Percentiles rank a stretch among this genome's conserved stretches.
Conservation (phyloP, 225 moss, liverwort and hornwort species). For the Pseudisothecium myosuroides region DNA sequence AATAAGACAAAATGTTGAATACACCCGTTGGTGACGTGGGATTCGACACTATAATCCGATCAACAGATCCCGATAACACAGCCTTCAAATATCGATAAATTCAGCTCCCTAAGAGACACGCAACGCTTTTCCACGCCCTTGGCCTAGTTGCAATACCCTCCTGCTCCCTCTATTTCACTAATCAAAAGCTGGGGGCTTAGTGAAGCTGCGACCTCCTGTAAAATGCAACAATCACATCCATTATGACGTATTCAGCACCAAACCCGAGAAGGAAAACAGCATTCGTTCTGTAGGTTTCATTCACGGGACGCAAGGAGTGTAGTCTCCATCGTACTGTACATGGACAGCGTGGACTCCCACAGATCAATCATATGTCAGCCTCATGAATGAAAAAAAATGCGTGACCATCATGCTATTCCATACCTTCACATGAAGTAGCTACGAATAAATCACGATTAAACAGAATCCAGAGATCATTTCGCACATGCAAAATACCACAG, state of each 20-base stretch:
- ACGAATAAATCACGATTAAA: neutral
- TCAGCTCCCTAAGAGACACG: neutral
- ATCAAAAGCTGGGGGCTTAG: neutral
- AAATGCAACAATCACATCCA: neutral
- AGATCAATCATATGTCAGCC: neutral
- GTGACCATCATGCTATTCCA: neutral
- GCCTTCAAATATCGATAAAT: neutral
- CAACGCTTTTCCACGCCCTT: neutral
- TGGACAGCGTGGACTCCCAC: neutral
- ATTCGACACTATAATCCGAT: neutral
- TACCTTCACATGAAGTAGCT: neutral
- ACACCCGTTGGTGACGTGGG: neutral
- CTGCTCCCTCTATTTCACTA: neutral
- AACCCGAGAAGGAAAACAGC: neutral
- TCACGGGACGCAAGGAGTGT: neutral
- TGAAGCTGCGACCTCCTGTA: slow-evolving; percentile 3
- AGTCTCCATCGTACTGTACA: neutral
- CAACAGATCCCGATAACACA: neutral
- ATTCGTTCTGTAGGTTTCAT: neutral
- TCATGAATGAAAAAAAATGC: neutral
- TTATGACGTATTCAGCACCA: neutral
- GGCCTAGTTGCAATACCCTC: neutral
- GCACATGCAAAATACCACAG: neutral
- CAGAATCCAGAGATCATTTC: neutral
- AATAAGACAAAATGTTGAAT: neutral